A percentile compares a stretch with the other conserved stretches of the same genome.
Evolutionary conservation across 495 filamentous ascomycete genomes (phyloP).

Genomic region (Parachaetomium inaequale): DNA sequence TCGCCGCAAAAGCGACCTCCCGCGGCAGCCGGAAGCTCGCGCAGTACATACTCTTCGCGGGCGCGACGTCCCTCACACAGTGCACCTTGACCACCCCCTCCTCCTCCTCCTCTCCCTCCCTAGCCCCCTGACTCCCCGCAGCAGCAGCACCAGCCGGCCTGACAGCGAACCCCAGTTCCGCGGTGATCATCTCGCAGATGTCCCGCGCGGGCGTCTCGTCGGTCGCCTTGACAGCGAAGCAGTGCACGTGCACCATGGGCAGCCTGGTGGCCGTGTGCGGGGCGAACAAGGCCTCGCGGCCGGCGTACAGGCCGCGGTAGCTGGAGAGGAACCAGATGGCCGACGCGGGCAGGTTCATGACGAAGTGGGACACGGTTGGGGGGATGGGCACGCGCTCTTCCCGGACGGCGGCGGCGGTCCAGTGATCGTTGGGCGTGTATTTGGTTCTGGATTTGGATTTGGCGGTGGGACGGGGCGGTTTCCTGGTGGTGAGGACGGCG

Average conservation of each 20-base stretch:
- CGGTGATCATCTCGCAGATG: conserved; percentile 65
- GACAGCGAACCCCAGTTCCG: conserved; percentile 58
- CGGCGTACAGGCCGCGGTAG: conserved; percentile 77
- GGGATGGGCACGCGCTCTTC: conserved; percentile 52
- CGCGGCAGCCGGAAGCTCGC: conserved; percentile 80
- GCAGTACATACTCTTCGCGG: conserved; percentile 95
- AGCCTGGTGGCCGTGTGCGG: conserved; percentile 55
- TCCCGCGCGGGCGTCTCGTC: conserved; percentile 55
- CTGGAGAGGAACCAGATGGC: conserved; percentile 82
- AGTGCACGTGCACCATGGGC: conserved; percentile 88
- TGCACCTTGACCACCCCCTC: conserved; percentile 61
- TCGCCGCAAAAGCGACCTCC: conserved; percentile 70
- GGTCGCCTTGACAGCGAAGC: conserved; percentile 74
- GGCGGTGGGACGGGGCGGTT: neutral
- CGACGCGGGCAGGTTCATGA: conserved; percentile 93
- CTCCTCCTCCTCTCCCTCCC: conserved; percentile 13
- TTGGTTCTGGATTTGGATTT: neutral
- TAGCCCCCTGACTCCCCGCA: neutral
- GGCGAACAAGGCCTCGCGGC: conserved; percentile 60
- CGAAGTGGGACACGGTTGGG: conserved; percentile 78
- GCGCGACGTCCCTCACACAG: conserved; percentile 84
- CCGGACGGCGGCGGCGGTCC: conserved; percentile 24
- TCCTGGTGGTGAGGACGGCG: conserved; percentile 41
- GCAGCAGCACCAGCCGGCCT: conserved; percentile 45
- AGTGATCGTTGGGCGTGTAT: neutral